A percentile compares a stretch with the other conserved stretches of the same genome.
Evolutionary conservation across 2,329 filamentous ascomycete genomes (phyloP).

Genomic region (Trichoderma oligosporum): DNA sequence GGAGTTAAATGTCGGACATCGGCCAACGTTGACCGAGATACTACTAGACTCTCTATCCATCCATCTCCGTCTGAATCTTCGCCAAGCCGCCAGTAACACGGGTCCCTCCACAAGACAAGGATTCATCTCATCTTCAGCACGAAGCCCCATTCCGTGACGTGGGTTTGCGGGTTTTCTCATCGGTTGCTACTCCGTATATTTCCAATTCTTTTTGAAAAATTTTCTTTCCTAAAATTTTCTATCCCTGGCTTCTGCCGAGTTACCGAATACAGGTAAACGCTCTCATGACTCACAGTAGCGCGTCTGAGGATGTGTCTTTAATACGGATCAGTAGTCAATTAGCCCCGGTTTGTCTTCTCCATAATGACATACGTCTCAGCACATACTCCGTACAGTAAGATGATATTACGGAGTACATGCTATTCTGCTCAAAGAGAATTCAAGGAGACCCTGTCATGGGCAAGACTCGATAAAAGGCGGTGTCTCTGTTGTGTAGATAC

Average conservation of each 20-base stretch:
- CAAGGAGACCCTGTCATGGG: no score
- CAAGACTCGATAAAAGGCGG: no score
- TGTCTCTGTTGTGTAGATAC: no score
- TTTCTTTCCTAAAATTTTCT: neutral
- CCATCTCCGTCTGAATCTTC: no score
- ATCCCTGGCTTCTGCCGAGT: neutral
- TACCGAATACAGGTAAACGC: slow-evolving; percentile 15
- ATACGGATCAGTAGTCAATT: neutral
- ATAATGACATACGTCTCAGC: neutral
- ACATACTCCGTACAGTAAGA: no score
- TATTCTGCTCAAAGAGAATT: no score
- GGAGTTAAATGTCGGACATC: no score
- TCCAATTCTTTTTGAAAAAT: neutral
- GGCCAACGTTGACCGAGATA: no score
- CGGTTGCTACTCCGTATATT: no score
- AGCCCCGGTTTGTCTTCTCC: neutral
- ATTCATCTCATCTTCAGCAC: neutral
- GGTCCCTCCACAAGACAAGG: slow-evolving; percentile 1
- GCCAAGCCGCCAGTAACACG: slow-evolving; percentile 8
- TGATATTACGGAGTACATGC: no score
- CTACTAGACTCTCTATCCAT: no score
- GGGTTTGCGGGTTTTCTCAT: neutral
- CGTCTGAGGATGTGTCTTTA: neutral
- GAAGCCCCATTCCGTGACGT: slow-evolving; percentile 10
- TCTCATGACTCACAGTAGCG: slow-evolving; percentile 14